Percentiles rank a stretch among this genome's conserved stretches.
Conservation (phyloP, 371 early-diverging fungal genomes). For the Lichtheimia corymbifera region DNA sequence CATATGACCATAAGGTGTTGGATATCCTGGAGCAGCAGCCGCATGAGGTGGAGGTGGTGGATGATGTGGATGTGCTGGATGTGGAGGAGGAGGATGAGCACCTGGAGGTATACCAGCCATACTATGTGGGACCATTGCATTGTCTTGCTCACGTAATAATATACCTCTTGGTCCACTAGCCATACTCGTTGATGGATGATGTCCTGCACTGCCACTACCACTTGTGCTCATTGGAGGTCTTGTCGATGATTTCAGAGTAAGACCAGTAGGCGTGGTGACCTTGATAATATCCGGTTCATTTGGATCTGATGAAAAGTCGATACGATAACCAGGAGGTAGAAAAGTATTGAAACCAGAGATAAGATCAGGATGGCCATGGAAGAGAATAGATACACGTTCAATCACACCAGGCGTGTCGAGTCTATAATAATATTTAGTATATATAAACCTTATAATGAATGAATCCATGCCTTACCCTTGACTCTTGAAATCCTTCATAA, state of each 20-base stretch:
- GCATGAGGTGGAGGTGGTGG: background rate
- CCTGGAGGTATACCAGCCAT: background rate
- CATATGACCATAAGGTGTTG: slow-evolving; percentile 12
- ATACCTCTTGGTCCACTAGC: background rate
- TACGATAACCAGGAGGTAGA: slow-evolving; percentile 96
- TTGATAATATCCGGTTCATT: slow-evolving; percentile 73
- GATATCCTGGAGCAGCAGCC: background rate
- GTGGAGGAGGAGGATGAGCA: background rate
- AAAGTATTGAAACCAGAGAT: slow-evolving; percentile 99
- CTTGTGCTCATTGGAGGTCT: slow-evolving; percentile 4
- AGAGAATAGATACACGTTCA: slow-evolving; percentile 93
- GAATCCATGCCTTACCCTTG: slow-evolving; percentile 69
- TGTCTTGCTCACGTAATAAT: slow-evolving; percentile 7
- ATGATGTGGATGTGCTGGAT: background rate
- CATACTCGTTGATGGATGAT: too few relatives aligned
- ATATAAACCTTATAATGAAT: background rate
- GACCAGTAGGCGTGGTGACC: slow-evolving; percentile 90
- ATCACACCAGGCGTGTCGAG: slow-evolving; percentile 99
- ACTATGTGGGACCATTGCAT: background rate
- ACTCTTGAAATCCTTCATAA: slow-evolving; percentile 99
- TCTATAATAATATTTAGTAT: slow-evolving; percentile 36
- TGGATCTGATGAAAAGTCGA: slow-evolving; percentile 83
- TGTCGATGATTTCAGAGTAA: slow-evolving; percentile 48
- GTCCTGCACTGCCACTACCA: background rate
- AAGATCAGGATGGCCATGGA: slow-evolving; percentile 90